Evolutionary conservation across 345 rosid species (phyloP), one percentile per base, ranked within the genome.

Genomic region (Acer negundo): DNA sequence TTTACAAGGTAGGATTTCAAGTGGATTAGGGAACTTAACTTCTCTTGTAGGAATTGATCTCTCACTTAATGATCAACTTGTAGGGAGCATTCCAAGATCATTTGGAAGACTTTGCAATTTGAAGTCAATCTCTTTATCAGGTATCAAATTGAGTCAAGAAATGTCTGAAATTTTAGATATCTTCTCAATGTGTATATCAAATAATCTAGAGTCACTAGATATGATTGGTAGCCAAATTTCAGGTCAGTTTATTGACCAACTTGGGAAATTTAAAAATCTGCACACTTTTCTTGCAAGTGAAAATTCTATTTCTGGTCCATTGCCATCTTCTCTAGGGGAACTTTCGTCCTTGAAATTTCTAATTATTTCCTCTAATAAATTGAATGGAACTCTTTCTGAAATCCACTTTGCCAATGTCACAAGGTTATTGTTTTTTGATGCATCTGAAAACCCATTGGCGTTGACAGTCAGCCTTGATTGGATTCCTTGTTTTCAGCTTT

Each of bases 401-500:
- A 72, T 44, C 12, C 81, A 82, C 68, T 82, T 84, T 44, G 24
- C 67, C 1, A 78, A 84, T 23, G 80, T 84, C 44, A 64, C 81
- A 20, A 76, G 10, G 1, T 68, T 86, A 28, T 15, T 31, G 26
- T 4, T 1, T 1, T 24, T 86, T 22, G 72, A 67, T 16, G 61
- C 76, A 2, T 80, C 85, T 65, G 19, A 19, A 8, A 86, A 84
- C 38, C 49, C 56, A 8, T 23, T 81, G 28, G 16, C 35, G 23
- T 35, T 83, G 53, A 75, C 75, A 6, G 58, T 83, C 28, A 75
- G 69, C 15, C n/a, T 75, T 11, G 65, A 74, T 6, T 86, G 86
- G 85, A 8, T 74, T 53, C 85, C 84, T 35, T 75, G 81, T 23
- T 84, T 80, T 47, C 76, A 75, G 56, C 67, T 86, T n/a, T 58